Conservation (phyloP, 1,284 basidiomycete genomes). For the Leccinum subfulvum region DNA sequence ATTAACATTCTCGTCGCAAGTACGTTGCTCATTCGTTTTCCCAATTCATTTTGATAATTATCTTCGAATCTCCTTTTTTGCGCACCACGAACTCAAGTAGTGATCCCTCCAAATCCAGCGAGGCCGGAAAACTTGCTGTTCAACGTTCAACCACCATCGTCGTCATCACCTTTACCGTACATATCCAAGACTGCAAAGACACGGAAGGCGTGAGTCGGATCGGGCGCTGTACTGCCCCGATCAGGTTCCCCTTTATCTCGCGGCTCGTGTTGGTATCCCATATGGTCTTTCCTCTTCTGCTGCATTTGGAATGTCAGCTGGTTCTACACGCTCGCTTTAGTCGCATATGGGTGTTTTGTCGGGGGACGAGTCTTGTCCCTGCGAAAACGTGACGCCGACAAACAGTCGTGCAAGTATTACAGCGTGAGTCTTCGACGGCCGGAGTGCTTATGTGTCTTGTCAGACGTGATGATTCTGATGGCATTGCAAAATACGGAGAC, state of each 20-base stretch:
- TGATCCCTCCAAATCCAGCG: slow-evolving; percentile 16
- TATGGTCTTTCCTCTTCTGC: slow-evolving; percentile 26
- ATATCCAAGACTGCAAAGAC: slow-evolving; percentile 43
- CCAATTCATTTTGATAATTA: neutral
- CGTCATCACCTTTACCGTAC: slow-evolving; percentile 36
- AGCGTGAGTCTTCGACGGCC: slow-evolving; percentile 25
- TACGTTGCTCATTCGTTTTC: slow-evolving; percentile 15
- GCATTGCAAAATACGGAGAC: no score
- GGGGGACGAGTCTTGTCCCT: slow-evolving; percentile 25
- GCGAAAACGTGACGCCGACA: slow-evolving; percentile 26
- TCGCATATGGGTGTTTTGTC: slow-evolving; percentile 28
- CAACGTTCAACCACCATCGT: slow-evolving; percentile 10
- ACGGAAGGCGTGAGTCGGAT: slow-evolving; percentile 33
- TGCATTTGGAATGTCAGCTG: slow-evolving; percentile 30
- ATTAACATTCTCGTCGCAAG: slow-evolving; percentile 35
- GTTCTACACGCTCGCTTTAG: slow-evolving; percentile 23
- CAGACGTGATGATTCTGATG: no score
- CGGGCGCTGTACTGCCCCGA: slow-evolving; percentile 37
- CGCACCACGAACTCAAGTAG: slow-evolving; percentile 9
- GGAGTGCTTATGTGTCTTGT: no score
- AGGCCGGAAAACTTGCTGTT: slow-evolving; percentile 22
- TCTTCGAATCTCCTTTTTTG: neutral
- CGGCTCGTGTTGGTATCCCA: slow-evolving; percentile 24
- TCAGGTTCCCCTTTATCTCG: slow-evolving; percentile 31
- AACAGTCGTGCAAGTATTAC: slow-evolving; percentile 33